Conservation (phyloP, 495 filamentous ascomycete genomes). For the Neurospora terricola region DNA sequence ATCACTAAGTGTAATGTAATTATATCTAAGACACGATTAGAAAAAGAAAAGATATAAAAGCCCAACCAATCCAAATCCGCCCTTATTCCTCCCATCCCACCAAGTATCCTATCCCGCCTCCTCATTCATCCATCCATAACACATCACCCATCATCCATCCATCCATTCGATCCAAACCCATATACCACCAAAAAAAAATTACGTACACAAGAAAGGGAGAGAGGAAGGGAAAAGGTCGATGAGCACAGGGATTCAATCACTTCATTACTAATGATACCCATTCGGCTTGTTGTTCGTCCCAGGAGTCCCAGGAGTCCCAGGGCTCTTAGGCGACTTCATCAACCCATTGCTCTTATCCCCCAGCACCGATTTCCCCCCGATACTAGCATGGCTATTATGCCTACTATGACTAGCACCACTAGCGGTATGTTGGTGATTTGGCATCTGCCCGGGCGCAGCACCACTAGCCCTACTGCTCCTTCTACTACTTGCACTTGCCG, state of each 20-base stretch:
- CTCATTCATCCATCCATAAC: neutral
- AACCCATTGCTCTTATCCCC: slow-evolving; percentile 22
- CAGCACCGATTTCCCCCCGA: neutral
- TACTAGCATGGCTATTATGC: neutral
- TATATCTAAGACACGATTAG: slow-evolving; percentile 2
- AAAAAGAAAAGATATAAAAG: slow-evolving; percentile 1
- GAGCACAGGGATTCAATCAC: neutral
- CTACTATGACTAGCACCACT: neutral
- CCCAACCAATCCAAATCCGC: neutral
- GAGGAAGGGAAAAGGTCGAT: neutral
- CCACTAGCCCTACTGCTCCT: neutral
- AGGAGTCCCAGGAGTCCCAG: neutral
- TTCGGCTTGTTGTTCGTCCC: neutral
- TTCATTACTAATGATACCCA: slow-evolving; percentile 6
- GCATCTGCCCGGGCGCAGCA: neutral
- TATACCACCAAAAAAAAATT: neutral
- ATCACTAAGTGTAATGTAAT: neutral
- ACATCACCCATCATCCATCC: neutral
- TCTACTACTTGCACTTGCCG: slow-evolving; percentile 1
- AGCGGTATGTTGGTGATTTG: neutral
- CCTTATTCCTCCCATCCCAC: neutral
- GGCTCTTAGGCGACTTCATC: slow-evolving; percentile 21
- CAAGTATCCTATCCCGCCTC: neutral
- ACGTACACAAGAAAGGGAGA: neutral
- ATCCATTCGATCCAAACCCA: neutral